Evolutionary conservation across 371 early-diverging fungal species (phyloP).

Genomic region (Blakeslea trispora): DNA sequence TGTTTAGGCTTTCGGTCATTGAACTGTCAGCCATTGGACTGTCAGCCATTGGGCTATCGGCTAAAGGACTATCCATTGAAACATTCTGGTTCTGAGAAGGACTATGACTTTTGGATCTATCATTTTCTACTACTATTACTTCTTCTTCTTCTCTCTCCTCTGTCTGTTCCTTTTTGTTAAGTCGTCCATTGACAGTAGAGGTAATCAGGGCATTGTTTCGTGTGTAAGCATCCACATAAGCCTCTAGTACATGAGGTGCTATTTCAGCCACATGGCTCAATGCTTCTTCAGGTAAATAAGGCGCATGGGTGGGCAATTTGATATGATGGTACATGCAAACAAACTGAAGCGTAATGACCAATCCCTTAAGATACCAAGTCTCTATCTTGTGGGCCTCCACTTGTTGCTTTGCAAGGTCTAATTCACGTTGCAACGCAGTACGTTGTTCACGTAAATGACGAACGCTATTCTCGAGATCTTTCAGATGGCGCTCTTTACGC

Average conservation of each 20-base stretch:
- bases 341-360: slow-evolving; percentile 45
- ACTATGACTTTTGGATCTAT: no score
- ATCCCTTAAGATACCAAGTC: slow-evolving; percentile 51
- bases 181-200: slow-evolving; percentile 11
- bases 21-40: background rate
- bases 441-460: slow-evolving; percentile 55
- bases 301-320: slow-evolving; percentile 26
- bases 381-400: slow-evolving; percentile 57
- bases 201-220: slow-evolving; percentile 26
- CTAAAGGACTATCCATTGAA: no score
- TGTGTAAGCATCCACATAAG: slow-evolving; percentile 29
- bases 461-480: slow-evolving; percentile 61
- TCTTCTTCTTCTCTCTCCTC: background rate
- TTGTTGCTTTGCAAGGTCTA: slow-evolving; percentile 37
- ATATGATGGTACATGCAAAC: slow-evolving; percentile 20
- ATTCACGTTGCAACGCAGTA: slow-evolving; percentile 39
- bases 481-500: slow-evolving; percentile 68
- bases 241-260: slow-evolving; percentile 26
- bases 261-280: slow-evolving; percentile 6
- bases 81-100: no score
- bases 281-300: slow-evolving; percentile 27
- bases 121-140: no score
- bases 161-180: background rate
- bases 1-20: no score
- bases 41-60: background rate